Conservation (phyloP, 768 basidiomycete species). For the Suillus luteus region DNA sequence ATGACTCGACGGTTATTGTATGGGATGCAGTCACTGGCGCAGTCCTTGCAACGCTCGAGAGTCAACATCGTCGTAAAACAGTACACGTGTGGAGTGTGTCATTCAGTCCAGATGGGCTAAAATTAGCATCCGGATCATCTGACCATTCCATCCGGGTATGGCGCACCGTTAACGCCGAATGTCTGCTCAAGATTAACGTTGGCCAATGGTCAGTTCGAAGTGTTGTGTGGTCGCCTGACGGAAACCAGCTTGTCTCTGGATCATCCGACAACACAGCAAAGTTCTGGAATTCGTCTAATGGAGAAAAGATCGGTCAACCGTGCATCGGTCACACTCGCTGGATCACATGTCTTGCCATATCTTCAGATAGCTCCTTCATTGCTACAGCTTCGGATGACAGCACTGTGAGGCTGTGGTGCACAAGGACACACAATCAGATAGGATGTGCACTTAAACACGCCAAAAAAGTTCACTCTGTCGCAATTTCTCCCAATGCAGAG, state of each 20-base stretch:
- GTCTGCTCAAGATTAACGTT: slow-evolving; percentile 1
- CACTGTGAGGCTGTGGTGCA: slow-evolving; percentile 3
- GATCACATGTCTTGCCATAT: neutral
- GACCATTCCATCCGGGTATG: slow-evolving; percentile 2
- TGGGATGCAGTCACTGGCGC: slow-evolving; percentile 12
- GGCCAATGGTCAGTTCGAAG: slow-evolving; percentile 1
- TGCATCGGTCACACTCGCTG: slow-evolving; percentile 1
- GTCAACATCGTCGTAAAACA: neutral
- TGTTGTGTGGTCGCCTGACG: slow-evolving; percentile 11
- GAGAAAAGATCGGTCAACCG: neutral
- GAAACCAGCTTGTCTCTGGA: slow-evolving; percentile 6
- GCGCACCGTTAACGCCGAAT: slow-evolving; percentile 4
- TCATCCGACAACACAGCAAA: slow-evolving; percentile 3
- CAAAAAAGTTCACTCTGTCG: neutral
- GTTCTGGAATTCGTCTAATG: slow-evolving; percentile 8
- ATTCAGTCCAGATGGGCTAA: neutral
- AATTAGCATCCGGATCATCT: slow-evolving; percentile 3
- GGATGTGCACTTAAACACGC: neutral
- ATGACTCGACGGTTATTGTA: slow-evolving; percentile 28
- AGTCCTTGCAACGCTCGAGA: slow-evolving; percentile 3
- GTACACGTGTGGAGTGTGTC: neutral
- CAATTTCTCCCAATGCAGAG: slow-evolving; percentile 3
- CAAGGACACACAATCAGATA: neutral
- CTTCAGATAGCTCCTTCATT: slow-evolving; percentile 1
- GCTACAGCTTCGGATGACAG: slow-evolving; percentile 1